Conservation (phyloP, 116 monocot species). For the Zostera marina region DNA sequence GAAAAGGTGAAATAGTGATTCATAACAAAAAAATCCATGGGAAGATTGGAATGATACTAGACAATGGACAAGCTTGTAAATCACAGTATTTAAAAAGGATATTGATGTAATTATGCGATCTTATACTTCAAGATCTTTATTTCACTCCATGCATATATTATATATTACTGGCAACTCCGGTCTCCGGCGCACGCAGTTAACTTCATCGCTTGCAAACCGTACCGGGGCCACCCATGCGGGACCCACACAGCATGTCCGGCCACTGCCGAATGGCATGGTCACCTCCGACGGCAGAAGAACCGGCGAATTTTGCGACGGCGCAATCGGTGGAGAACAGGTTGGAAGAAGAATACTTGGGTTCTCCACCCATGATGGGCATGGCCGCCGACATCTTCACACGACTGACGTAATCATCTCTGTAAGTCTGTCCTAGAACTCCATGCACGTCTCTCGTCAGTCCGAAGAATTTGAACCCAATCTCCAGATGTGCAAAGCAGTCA, state of each 20-base stretch:
- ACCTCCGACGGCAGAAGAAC: not conserved
- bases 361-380: slow-evolving; percentile 49
- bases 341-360: slow-evolving; percentile 14
- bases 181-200: too few species aligned
- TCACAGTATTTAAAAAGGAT: too few species aligned
- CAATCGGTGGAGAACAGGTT: slow-evolving; percentile 22
- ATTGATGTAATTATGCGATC: too few species aligned
- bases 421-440: slow-evolving; percentile 42
- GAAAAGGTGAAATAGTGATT: too few species aligned
- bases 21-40: too few species aligned
- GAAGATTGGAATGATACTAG: too few species aligned
- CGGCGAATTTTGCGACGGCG: slow-evolving; percentile 7
- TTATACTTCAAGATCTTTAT: too few species aligned
- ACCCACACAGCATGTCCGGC: slow-evolving; percentile 3
- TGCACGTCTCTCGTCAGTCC: slow-evolving; percentile 20
- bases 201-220: slow-evolving; percentile 15
- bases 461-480: slow-evolving; percentile 41
- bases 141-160: too few species aligned
- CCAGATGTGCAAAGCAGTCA: slow-evolving; percentile 47
- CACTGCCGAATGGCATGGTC: not conserved
- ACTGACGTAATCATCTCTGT: slow-evolving; percentile 22
- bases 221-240: slow-evolving; percentile 6
- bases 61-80: too few species aligned
- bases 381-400: slow-evolving; percentile 14
- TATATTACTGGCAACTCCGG: too few species aligned